phyloP scores from a whole-genome alignment of 2,329 filamentous ascomycete species.

The Xylariaceae sp. region DNA sequence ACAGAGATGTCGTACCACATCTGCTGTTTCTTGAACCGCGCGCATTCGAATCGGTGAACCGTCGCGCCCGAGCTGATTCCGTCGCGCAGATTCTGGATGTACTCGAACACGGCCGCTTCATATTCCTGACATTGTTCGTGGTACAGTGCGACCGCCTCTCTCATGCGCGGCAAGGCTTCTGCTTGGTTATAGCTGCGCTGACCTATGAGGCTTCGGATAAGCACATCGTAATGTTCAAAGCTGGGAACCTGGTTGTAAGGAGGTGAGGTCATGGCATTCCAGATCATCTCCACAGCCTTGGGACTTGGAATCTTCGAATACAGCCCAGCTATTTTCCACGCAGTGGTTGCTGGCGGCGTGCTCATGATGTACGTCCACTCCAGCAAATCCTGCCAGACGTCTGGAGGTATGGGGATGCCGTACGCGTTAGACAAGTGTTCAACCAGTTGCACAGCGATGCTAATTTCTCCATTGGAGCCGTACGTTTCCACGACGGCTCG shows the following conservation, averaged over 20 bases:
- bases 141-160: constrained; percentile 39
- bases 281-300: constrained; percentile 59
- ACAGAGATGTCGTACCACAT: constrained; percentile 43
- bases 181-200: constrained; percentile 22
- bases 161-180: constrained; percentile 37
- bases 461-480: constrained; percentile 69
- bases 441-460: constrained; percentile 63
- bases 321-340: constrained; percentile 46
- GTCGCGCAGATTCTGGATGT: constrained; percentile 36
- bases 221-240: constrained; percentile 60
- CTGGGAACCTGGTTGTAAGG: constrained; percentile 64
- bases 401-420: constrained; percentile 59
- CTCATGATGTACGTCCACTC: constrained; percentile 69
- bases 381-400: constrained; percentile 71
- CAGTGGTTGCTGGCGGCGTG: constrained; percentile 46
- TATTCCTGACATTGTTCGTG: constrained; percentile 35
- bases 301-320: constrained; percentile 45
- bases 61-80: constrained; percentile 26
- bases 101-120: constrained; percentile 35
- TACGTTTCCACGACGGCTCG: constrained; percentile 72
- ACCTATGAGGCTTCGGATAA: constrained; percentile 52
- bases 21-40: constrained; percentile 39
- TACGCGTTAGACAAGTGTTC: constrained; percentile 68
- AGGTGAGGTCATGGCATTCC: constrained; percentile 63
- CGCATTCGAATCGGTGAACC: constrained; percentile 34